A percentile compares a stretch with the other conserved stretches of the same genome.
phyloP scores from a whole-genome alignment of 208 protist species.

The Trypanosoma scelopori region DNA sequence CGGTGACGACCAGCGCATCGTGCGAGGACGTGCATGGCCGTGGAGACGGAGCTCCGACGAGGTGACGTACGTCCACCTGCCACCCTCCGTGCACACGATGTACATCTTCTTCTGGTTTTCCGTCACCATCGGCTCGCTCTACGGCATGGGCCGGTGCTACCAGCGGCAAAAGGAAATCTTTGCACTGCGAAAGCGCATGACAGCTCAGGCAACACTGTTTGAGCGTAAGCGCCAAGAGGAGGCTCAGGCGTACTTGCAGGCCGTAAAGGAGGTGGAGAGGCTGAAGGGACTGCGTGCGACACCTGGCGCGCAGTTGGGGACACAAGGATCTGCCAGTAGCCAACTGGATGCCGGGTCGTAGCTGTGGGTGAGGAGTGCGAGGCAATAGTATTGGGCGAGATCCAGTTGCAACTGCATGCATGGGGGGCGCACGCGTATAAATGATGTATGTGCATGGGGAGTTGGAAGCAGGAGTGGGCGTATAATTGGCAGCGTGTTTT shows the following conservation, averaged over 20 bases:
- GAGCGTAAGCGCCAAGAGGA: constrained; percentile 65
- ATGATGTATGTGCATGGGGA: not conserved
- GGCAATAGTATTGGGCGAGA: not conserved
- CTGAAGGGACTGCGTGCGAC: constrained; percentile 39
- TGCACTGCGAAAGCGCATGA: constrained; percentile 49
- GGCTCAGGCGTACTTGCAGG: constrained; percentile 63
- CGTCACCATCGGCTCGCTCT: constrained; percentile 70
- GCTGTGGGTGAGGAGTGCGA: not conserved
- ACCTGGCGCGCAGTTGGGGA: constrained; percentile 7
- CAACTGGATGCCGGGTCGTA: not conserved
- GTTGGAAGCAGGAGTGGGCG: not conserved
- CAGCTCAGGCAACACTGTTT: constrained; percentile 46
- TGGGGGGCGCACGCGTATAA: too few relatives aligned
- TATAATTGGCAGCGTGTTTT: constrained; percentile 9
- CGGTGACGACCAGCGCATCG: constrained; percentile 84
- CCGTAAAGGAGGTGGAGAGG: constrained; percentile 66
- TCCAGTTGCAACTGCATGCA: too few relatives aligned
- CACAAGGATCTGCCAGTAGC: constrained; percentile 6
- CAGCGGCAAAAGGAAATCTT: constrained; percentile 73
- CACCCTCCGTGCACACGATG: constrained; percentile 84
- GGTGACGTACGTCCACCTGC: constrained; percentile 85
- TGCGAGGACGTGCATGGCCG: constrained; percentile 73
- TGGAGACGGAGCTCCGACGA: constrained; percentile 73
- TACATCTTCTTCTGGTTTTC: constrained; percentile 88
- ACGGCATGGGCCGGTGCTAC: constrained; percentile 78